These are phyloP conservation scores for Pseudomicrostroma phylloplanum DNA, from an alignment of 1,284 basidiomycete species.

Conservation along the genomic window DNA sequence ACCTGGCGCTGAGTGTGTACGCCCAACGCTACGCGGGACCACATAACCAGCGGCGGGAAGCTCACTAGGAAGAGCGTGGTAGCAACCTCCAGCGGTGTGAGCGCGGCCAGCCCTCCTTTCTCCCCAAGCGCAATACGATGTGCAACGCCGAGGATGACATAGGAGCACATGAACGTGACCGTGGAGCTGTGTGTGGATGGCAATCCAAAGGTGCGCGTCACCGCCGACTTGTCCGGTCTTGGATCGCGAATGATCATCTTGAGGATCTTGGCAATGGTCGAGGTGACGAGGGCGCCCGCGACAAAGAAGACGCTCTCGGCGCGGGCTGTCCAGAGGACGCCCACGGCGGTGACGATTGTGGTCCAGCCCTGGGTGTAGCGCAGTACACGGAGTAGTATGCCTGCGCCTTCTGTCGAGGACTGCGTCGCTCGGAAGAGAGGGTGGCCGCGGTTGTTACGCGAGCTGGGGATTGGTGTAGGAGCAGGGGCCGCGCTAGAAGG, in stretches of 20 bases:
- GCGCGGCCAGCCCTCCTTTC: not conserved
- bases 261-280: conserved; percentile 13
- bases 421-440: conserved; percentile 3
- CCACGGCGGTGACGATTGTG: conserved; percentile 13
- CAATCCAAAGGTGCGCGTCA: conserved; percentile 17
- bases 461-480: not conserved
- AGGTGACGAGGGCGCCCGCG: conserved; percentile 8
- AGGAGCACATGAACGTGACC: conserved; percentile 14
- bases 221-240: conserved; percentile 12
- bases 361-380: conserved; percentile 14
- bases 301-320: conserved; percentile 10
- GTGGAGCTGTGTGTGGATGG: conserved; percentile 19
- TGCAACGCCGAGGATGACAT: conserved; percentile 9
- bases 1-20: conserved; percentile 16
- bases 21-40: conserved; percentile 17
- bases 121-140: conserved; percentile 4
- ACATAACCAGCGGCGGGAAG: conserved; percentile 15
- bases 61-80: not conserved
- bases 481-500: too few species aligned
- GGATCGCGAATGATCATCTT: conserved; percentile 20
- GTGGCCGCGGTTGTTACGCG: not conserved
- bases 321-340: conserved; percentile 11
- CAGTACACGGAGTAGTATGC: not conserved
- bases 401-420: not conserved
- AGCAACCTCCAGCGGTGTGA: not conserved